phyloP scores from a whole-genome alignment of 768 basidiomycete species.

The Melanogaster broomeanus region DNA sequence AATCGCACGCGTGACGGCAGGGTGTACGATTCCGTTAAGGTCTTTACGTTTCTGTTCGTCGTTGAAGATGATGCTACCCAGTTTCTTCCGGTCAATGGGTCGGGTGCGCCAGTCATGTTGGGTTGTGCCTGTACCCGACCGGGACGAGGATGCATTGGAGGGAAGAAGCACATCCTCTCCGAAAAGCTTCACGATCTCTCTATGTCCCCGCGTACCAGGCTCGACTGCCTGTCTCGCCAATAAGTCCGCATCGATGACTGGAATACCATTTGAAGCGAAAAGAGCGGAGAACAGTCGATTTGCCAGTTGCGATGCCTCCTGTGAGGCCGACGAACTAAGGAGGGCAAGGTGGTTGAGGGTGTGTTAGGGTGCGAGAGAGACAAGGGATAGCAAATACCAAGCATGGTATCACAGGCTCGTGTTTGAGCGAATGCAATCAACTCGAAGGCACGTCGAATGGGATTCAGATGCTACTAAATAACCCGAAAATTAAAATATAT shows the following conservation, averaged over 20 bases:
- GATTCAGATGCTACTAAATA: too few relatives aligned
- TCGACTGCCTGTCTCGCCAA: slow-evolving; percentile 84
- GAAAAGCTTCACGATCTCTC: slow-evolving; percentile 67
- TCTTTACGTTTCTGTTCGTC: slow-evolving; percentile 68
- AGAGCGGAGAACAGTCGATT: slow-evolving; percentile 88
- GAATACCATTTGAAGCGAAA: slow-evolving; percentile 63
- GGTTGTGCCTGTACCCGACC: neutral
- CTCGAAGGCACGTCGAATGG: too few relatives aligned
- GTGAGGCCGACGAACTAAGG: slow-evolving; percentile 89
- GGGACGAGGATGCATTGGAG: neutral
- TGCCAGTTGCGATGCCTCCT: slow-evolving; percentile 95
- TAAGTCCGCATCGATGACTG: slow-evolving; percentile 92
- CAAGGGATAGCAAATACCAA: too few relatives aligned
- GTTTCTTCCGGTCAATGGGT: slow-evolving; percentile 74
- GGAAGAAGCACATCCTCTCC: slow-evolving; percentile 65
- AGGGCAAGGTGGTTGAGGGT: neutral
- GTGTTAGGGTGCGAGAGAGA: neutral
- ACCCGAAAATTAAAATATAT: too few relatives aligned
- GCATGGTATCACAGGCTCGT: too few relatives aligned
- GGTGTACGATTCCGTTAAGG: slow-evolving; percentile 88
- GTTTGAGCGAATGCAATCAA: neutral
- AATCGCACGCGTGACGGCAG: slow-evolving; percentile 84
- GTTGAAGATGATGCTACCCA: slow-evolving; percentile 84
- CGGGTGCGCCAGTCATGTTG: slow-evolving; percentile 47
- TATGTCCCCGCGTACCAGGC: slow-evolving; percentile 77